Evolutionary conservation across 257 asterid species (phyloP), one percentile per base, ranked within the genome.

Genomic region (Rhazya stricta): DNA sequence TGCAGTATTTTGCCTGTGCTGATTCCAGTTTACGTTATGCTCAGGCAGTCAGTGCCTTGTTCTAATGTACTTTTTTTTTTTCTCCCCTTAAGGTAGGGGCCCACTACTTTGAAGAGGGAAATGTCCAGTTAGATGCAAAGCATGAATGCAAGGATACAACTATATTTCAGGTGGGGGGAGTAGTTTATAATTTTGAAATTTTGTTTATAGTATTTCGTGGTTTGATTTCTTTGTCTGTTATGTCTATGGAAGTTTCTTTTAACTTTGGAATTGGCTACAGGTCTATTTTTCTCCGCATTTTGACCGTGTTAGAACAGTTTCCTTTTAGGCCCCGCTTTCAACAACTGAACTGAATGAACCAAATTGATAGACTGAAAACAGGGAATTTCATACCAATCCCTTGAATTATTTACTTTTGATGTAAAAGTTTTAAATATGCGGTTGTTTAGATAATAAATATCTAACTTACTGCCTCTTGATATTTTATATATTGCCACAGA

Each of bases 81-180:
- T 61, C 70, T n/a, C n/a, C n/a, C n/a, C n/a, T 77, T 54, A 82
- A 94, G 97, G 99, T 92, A 29, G 97, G 91, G 74, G 99, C 99
- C 51, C 99, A 94, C 85, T 94, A 94, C 85, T 94, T 94, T 81
- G 97, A 92, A 88, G 99, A 94, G 87, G 97, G 99, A 80, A 94
- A 94, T 88, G 99, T 94, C 76, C 99, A 94, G 88, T 85, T 94
- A 82, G 97, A 92, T 72, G 91, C 97, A 54, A 84, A 90, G 79
- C 91, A 89, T 50, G 96, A 90, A 76, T 86, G 93, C 89, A 85
- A 86, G 81, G 97, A 94, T 86, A 85, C 97, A 77, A 90, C 97
- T 45, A 74, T 84, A 71, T 79, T 92, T 84, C 97, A 90, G 97
- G 99, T 92, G 79, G 84, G 66, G 77, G 68, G 69, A 18, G 41